Evolutionary conservation across 495 filamentous ascomycete genomes (phyloP), one percentile per base, ranked within the genome.

Genomic region (Clavariopsis aquatica): DNA sequence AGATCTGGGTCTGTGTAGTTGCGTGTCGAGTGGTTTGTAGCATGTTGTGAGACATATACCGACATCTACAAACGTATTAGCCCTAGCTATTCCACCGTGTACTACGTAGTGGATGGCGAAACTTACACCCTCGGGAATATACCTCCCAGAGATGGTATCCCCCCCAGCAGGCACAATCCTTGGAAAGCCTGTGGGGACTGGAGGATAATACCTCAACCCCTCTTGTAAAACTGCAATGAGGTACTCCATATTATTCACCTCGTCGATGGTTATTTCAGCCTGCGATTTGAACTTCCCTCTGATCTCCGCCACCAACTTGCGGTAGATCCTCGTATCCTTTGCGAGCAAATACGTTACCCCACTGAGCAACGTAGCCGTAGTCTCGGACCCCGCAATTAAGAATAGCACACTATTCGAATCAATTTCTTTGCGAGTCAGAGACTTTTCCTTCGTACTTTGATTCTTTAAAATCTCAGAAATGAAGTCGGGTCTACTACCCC

Each of bases 351-450:
- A 86, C 22, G 83, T 75, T 13, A 75, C 76, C 2, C 82, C 84
- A 0, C 72, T 71, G 5, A 85, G 65, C 0, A 77, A 64, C 8
- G 79, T 81, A 0, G 83, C 81, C 2, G 81, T 84, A 0, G 84
- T 87, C 67, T 87, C 85, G 67, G 81, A 85, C 1, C 84, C 84
- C 0, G 84, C 82, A 13, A 78, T 65, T 15, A 83, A 70, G 49
- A 82, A 69, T 6, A 76, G 57, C 28, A 74, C 65, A 4, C 62
- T 31, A 10, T 66, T 84, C 0, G 78, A 69, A 45, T 83, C 76
- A 3, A 82, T 74, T 52, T 82, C 78, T 0, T 62, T 67, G 2
- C 49, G 53, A 0, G 72, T 74, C 49, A 83, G 64, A 6, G 69
- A 68, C 31, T 73, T 69, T 15, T 68, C 66, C 17, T 64, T 36